Conservation (phyloP, 345 rosid genomes). For the Camelina hispida region DNA sequence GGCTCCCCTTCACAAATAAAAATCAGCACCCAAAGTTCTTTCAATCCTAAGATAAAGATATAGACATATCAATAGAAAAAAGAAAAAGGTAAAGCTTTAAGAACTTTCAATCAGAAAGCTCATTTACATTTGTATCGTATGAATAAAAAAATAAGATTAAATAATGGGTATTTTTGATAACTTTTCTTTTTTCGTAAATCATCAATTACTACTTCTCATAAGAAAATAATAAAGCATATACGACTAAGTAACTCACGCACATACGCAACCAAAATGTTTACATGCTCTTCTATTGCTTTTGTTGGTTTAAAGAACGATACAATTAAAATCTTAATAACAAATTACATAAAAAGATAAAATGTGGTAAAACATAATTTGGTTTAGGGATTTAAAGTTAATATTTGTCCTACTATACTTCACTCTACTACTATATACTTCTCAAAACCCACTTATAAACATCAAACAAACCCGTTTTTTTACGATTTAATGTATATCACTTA, state of each 20-base stretch:
- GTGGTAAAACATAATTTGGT: no score
- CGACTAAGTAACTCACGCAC: no score
- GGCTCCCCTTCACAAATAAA: constrained; percentile 33
- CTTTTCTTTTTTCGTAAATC: constrained; percentile 35
- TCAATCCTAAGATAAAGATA: constrained; percentile 56
- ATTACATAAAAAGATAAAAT: no score
- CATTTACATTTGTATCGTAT: no score
- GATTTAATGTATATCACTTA: not conserved
- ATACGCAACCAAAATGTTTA: no score
- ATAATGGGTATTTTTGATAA: no score
- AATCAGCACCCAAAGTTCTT: constrained; percentile 28
- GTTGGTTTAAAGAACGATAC: no score
- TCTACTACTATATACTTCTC: not conserved
- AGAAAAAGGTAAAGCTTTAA: constrained; percentile 37
- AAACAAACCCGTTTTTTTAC: not conserved
- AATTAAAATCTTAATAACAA: no score
- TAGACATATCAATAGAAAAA: constrained; percentile 39
- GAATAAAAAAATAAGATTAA: no score
- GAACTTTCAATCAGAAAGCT: no score
- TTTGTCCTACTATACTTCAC: constrained; percentile 28
- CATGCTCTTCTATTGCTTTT: no score
- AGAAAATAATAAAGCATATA: no score
- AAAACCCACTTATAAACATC: constrained; percentile 13
- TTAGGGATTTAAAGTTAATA: not conserved
- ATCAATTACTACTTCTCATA: constrained; percentile 14